Percentiles rank a stretch among this genome's conserved stretches.
Evolutionary conservation across 2,329 filamentous ascomycete species (phyloP).

Genomic region (Arthrobotrys entomopaga): DNA sequence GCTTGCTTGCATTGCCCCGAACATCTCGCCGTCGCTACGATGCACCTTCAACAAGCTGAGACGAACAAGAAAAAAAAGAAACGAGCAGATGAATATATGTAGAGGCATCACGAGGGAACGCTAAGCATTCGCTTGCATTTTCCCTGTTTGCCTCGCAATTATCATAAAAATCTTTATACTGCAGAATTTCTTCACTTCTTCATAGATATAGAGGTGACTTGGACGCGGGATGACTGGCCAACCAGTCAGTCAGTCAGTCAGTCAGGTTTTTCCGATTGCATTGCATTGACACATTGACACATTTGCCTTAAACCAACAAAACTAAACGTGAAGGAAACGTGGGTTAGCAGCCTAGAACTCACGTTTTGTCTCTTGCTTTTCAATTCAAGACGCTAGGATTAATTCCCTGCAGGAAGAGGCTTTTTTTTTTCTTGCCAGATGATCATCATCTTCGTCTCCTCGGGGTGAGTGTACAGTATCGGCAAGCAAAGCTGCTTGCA

Average conservation of each 20-base stretch:
- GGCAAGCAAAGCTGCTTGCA: not conserved
- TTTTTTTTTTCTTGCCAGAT: conserved; percentile 37
- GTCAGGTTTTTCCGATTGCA: conserved; percentile 41
- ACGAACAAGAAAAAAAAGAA: conserved; percentile 12
- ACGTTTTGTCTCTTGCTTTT: not conserved
- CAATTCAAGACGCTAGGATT: not conserved
- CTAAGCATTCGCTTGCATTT: conserved; percentile 22
- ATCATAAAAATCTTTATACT: not conserved
- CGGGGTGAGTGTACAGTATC: not conserved
- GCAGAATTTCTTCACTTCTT: not conserved
- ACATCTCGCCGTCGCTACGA: conserved; percentile 41
- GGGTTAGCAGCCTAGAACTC: conserved; percentile 14
- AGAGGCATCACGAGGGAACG: conserved; percentile 42
- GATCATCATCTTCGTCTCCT: conserved; percentile 31
- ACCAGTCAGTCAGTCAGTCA: not conserved
- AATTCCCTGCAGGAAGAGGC: not conserved
- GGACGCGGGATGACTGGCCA: not conserved
- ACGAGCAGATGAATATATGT: conserved; percentile 2
- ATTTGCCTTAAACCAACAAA: conserved; percentile 35
- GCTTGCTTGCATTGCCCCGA: conserved; percentile 1
- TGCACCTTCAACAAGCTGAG: not conserved
- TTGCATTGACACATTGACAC: conserved; percentile 32
- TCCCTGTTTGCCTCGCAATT: conserved; percentile 14
- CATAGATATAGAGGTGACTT: not conserved
- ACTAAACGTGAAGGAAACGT: not conserved